These are phyloP conservation scores for Eucalyptus leucophloia DNA, from an alignment of 345 rosid species.

Conservation along the genomic window DNA sequence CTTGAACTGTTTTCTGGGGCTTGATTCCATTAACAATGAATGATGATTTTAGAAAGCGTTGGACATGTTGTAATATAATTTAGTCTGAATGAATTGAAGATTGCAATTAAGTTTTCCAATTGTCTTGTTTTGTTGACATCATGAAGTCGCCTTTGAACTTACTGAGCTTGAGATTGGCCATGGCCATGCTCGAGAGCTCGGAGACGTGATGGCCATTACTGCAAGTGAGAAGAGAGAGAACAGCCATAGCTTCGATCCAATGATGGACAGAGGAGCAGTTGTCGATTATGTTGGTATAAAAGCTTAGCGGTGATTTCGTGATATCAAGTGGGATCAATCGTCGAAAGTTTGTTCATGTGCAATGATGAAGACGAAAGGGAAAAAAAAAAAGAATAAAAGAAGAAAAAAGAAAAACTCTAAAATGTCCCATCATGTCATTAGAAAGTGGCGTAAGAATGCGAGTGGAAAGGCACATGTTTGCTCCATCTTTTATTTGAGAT, in stretches of 20 bases:
- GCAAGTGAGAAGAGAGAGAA: not conserved
- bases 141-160: not conserved
- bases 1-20: fast-evolving
- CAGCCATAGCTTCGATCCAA: not conserved
- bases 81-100: not conserved
- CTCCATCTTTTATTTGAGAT: too few relatives aligned
- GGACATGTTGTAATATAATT: too few relatives aligned
- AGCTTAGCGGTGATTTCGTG: not conserved
- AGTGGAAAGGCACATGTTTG: too few relatives aligned
- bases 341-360: too few relatives aligned
- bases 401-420: not conserved
- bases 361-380: not conserved
- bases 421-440: not conserved
- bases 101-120: not conserved
- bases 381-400: too few relatives aligned
- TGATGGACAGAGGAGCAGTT: not conserved
- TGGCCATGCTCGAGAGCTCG: not conserved
- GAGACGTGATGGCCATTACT: not conserved
- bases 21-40: fast-evolving
- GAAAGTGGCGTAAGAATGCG: not conserved
- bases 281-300: too few relatives aligned
- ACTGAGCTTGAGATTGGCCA: not conserved
- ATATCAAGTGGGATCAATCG: not conserved
- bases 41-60: too few relatives aligned
- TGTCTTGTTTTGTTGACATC: not conserved